Percentiles rank a stretch among this genome's conserved stretches.
These are phyloP conservation scores for Eucommia ulmoides DNA, from an alignment of 257 asterid genomes.

Conservation along the genomic window DNA sequence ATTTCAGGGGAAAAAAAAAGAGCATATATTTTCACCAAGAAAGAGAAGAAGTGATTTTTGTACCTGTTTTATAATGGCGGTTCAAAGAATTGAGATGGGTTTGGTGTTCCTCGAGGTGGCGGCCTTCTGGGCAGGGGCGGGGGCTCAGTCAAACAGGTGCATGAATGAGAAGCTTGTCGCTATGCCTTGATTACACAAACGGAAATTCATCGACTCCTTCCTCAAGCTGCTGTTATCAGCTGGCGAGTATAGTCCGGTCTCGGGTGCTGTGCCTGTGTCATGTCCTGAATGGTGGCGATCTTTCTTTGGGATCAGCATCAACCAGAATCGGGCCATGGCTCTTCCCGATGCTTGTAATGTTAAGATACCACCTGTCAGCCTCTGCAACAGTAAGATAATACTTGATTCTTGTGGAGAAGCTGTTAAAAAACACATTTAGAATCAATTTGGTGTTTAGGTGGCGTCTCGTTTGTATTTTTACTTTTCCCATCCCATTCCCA, in stretches of 20 bases:
- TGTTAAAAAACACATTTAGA: too few relatives aligned
- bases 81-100: background rate
- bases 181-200: conserved; percentile 33
- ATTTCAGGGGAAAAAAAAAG: too few relatives aligned
- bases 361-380: conserved; percentile 14
- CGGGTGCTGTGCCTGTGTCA: conserved; percentile 45
- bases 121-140: conserved; percentile 8
- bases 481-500: too few relatives aligned
- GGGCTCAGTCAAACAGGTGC: conserved; percentile 41
- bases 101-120: conserved; percentile 5
- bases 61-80: background rate
- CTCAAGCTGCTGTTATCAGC: conserved; percentile 34
- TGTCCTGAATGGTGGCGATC: conserved; percentile 28
- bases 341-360: conserved; percentile 40
- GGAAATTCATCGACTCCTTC: conserved; percentile 41
- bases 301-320: conserved; percentile 28
- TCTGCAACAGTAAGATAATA: conserved; percentile 12
- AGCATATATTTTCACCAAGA: too few relatives aligned
- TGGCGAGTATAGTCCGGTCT: conserved; percentile 25
- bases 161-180: conserved; percentile 34
- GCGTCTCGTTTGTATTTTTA: too few relatives aligned
- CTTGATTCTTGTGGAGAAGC: too few relatives aligned
- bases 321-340: conserved; percentile 43
- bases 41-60: too few relatives aligned
- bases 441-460: too few relatives aligned